A percentile compares a stretch with the other conserved stretches of the same genome.
These are phyloP conservation scores for Gynochthodes officinalis DNA, from an alignment of 257 asterid species.

Conservation along the genomic window DNA sequence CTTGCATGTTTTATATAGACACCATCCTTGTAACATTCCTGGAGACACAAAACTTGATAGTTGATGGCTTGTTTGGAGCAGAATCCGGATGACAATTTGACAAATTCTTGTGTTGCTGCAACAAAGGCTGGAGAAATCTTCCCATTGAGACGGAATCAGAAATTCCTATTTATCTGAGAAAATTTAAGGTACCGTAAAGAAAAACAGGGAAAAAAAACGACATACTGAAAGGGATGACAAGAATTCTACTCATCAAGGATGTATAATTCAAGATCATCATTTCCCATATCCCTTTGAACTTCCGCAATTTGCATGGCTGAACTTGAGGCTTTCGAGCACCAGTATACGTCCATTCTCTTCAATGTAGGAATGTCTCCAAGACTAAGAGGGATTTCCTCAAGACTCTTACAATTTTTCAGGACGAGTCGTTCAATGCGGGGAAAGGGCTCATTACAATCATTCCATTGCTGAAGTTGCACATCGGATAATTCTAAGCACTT, in stretches of 20 bases:
- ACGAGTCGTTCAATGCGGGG: constrained; percentile 10
- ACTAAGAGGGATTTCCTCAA: not conserved
- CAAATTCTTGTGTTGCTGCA: no score
- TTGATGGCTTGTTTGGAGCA: no score
- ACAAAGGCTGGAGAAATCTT: no score
- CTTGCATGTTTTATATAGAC: no score
- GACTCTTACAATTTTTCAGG: constrained; percentile 1
- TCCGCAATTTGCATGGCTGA: constrained; percentile 11
- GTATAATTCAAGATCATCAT: not conserved
- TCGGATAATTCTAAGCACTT: not conserved
- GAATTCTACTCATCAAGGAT: not conserved
- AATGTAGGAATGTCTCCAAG: not conserved
- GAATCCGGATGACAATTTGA: no score
- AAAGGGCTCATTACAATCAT: not conserved
- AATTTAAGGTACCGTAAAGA: no score
- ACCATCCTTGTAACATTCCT: no score
- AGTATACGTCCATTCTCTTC: not conserved
- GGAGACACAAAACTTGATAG: no score
- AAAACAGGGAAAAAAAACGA: no score
- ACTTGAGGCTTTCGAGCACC: not conserved
- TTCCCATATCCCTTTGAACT: constrained; percentile 8
- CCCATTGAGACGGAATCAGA: no score
- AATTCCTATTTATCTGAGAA: no score
- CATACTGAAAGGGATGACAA: no score
- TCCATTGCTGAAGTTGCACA: constrained; percentile 6